A percentile compares a stretch with the other conserved stretches of the same genome.
Evolutionary conservation across 345 rosid species (phyloP).

Genomic region (Balakata baccata): DNA sequence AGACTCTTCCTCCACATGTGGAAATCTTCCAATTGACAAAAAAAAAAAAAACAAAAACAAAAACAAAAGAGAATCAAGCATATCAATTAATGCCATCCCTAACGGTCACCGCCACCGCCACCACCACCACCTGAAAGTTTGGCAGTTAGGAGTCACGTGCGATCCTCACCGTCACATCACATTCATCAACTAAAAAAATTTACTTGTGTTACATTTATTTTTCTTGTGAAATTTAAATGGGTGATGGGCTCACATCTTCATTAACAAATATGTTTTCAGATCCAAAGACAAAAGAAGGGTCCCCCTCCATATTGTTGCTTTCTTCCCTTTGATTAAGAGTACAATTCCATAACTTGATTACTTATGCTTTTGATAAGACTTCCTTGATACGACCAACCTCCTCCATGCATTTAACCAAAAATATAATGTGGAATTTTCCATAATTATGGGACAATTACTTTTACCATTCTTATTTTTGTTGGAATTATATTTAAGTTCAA

Average conservation of each 20-base stretch:
- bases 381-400: neutral
- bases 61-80: neutral
- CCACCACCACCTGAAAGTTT: slow-evolving; percentile 26
- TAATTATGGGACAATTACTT: no score
- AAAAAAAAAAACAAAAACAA: no score
- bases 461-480: no score
- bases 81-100: slow-evolving; percentile 31
- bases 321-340: neutral
- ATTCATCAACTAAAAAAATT: neutral
- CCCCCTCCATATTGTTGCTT: slow-evolving; percentile 2
- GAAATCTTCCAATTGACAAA: no score
- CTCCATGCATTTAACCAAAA: neutral
- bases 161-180: slow-evolving; percentile 27
- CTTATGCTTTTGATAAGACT: neutral
- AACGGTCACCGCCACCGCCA: slow-evolving; percentile 35
- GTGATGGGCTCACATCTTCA: slow-evolving; percentile 20
- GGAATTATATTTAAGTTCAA: no score
- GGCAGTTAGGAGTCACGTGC: slow-evolving; percentile 29
- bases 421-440: no score
- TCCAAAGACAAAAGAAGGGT: slow-evolving; percentile 21
- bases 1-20: neutral
- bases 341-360: neutral
- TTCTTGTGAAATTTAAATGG: neutral
- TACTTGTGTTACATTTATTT: neutral
- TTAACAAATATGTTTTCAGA: slow-evolving; percentile 14